These are phyloP conservation scores for Dictyostelium gargantuum DNA, from an alignment of 208 protist genomes.

Conservation along the genomic window DNA sequence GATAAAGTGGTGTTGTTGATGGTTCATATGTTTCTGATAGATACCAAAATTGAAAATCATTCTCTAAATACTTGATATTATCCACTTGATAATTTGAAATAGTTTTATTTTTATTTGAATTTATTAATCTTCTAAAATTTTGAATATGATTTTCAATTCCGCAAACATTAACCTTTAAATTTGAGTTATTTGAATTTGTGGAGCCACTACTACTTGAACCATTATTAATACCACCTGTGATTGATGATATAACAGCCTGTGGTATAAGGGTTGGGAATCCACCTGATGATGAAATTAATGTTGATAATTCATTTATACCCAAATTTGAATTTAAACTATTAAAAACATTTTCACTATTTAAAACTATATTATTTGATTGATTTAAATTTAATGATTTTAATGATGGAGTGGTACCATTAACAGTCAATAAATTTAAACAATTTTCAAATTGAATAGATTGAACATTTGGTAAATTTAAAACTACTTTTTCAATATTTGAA, in stretches of 20 bases:
- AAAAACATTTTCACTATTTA: too few species aligned
- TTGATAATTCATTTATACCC: too few species aligned
- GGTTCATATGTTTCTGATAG: neutral
- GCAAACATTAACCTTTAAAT: neutral
- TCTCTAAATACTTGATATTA: neutral
- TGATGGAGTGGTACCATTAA: neutral
- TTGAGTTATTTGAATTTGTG: neutral
- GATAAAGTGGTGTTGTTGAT: neutral
- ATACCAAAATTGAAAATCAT: neutral
- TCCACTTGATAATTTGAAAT: neutral
- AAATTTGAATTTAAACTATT: too few species aligned
- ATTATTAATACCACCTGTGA: neutral
- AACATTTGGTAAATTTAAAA: neutral
- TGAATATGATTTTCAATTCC: neutral
- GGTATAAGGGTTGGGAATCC: too few species aligned
- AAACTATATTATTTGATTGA: neutral
- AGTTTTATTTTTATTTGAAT: neutral
- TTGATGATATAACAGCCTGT: too few species aligned
- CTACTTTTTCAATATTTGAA: neutral
- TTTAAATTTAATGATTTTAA: neutral
- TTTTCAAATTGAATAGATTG: neutral
- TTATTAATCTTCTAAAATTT: neutral
- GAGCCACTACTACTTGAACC: neutral
- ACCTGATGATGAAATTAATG: too few species aligned
- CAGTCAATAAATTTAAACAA: neutral